Base-by-base conservation (phyloP, 345 rosid genomes). In the Dipteronia dyeriana region DNA sequence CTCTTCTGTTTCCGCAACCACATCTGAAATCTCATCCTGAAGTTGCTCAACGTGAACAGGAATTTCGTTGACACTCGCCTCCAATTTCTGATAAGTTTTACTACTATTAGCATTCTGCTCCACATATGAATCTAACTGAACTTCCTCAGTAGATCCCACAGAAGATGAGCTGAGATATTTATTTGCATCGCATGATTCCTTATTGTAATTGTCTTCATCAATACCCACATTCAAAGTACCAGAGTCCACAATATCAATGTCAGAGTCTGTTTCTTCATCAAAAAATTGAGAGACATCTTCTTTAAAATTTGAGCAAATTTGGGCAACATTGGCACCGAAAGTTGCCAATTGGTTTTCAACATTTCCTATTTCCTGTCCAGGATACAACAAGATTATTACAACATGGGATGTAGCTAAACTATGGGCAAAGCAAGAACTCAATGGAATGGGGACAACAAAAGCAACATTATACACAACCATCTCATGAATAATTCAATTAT, bases 301-400 rank as follows among this genome's bases (percentile, higher is more conserved):
- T 66, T 81, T 71, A 17, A 86, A 6, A 11, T 80, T 81, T 20
- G 72, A 13, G 71, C 78, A 88, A 66, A 84, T 63, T 66, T 83
- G 66, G 73, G 68, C 70, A 53, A 83, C 78, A 74, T 76, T 74
- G 23, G 80, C 68, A 76, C 86, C 73, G 14, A 79, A 80, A 5
- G 75, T 61, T 72, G 75, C 78, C 71, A 80, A 47, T 68, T 68
- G 71, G 76, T 74, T 75, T n/a, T 67, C 76, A 8, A 83, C 59
- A 60, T 53, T 39, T 29, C 29, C 62, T 3, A 74, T 22, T 70
- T 84, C 86, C 90, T 87, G 83, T 62, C 49, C 70, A 76, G 61
- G 66, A 63, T 25, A 47, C 43, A 75, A 47, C 53, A 51, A 38
- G 66, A 56, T 29, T 59, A 66, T 56, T 74, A 3, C 61, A 54